Conservation (phyloP, 306 rosid species). For the Lablab purpureus region DNA sequence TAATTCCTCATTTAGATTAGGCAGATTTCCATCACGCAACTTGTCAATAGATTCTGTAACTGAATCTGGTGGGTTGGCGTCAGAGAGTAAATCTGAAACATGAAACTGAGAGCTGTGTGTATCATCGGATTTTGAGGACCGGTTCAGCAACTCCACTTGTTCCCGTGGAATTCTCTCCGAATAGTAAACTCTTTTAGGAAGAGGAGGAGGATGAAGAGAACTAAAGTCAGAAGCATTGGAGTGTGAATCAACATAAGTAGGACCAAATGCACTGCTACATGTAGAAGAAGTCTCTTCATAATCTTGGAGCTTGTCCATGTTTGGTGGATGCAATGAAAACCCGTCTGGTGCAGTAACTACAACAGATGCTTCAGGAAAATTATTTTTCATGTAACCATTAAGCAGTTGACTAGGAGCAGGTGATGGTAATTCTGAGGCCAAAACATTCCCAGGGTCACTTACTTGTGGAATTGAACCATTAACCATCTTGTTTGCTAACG, state of each 20-base stretch:
- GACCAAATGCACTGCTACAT: conserved; percentile 56
- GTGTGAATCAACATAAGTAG: conserved; percentile 58
- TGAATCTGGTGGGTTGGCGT: conserved; percentile 52
- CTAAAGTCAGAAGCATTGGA: conserved; percentile 70
- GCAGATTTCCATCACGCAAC: conserved; percentile 53
- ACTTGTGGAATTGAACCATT: conserved; percentile 57
- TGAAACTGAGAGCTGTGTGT: conserved; percentile 65
- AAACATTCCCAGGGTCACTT: conserved; percentile 52
- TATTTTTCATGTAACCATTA: conserved; percentile 46
- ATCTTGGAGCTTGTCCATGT: conserved; percentile 53
- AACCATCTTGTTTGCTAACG: conserved; percentile 51
- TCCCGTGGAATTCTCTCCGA: conserved; percentile 93
- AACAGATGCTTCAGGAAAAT: conserved; percentile 54
- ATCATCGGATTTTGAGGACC: conserved; percentile 91
- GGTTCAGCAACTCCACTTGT: conserved; percentile 76
- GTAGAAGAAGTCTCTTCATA: conserved; percentile 56
- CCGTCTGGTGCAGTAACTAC: conserved; percentile 53
- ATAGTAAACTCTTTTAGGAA: conserved; percentile 76
- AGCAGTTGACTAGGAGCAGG: conserved; percentile 47
- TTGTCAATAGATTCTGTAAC: conserved; percentile 54
- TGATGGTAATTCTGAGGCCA: conserved; percentile 48
- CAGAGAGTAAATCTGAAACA: conserved; percentile 67
- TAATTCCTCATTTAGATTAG: conserved; percentile 47
- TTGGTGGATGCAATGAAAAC: conserved; percentile 53
- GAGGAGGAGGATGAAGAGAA: conserved; percentile 72